Percentiles rank a stretch among this genome's conserved stretches.
These are phyloP conservation scores for Schrenkiella parvula DNA, from an alignment of 345 rosid genomes.

Conservation along the genomic window DNA sequence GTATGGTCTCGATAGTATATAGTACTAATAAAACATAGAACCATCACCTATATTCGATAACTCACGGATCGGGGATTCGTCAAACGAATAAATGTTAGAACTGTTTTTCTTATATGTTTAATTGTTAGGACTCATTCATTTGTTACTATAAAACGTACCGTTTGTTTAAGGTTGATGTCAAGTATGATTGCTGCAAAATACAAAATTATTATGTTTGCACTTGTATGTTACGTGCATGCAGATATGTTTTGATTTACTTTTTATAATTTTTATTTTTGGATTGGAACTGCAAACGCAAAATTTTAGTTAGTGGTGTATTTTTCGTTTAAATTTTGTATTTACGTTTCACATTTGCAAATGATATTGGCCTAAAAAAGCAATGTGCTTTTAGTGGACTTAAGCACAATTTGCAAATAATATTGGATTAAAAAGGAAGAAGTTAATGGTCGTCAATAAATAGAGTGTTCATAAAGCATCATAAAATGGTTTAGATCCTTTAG, in stretches of 20 bases:
- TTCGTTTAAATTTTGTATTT: not conserved
- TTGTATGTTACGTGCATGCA: not conserved
- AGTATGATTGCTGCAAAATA: not conserved
- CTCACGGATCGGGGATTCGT: conserved; percentile 14
- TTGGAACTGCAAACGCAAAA: no score
- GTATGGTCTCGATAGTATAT: not conserved
- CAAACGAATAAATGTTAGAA: not conserved
- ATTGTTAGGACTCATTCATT: not conserved
- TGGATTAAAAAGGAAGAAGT: no score
- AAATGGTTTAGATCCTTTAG: not conserved
- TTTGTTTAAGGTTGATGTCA: not conserved
- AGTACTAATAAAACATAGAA: conserved; percentile 4
- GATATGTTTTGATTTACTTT: no score
- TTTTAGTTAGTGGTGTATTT: not conserved
- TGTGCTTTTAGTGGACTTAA: not conserved
- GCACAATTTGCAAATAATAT: not conserved
- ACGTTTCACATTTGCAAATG: not conserved
- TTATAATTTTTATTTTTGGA: no score
- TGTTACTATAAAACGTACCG: not conserved
- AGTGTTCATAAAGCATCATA: no score
- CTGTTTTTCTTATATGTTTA: not conserved
- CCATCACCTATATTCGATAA: conserved; percentile 22
- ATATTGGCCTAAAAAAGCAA: not conserved
- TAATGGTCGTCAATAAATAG: no score
- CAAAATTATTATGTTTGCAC: not conserved